Evolutionary conservation across 441 rosid species (phyloP), one percentile per base, ranked within the genome.

Genomic region (Adansonia grandidieri): DNA sequence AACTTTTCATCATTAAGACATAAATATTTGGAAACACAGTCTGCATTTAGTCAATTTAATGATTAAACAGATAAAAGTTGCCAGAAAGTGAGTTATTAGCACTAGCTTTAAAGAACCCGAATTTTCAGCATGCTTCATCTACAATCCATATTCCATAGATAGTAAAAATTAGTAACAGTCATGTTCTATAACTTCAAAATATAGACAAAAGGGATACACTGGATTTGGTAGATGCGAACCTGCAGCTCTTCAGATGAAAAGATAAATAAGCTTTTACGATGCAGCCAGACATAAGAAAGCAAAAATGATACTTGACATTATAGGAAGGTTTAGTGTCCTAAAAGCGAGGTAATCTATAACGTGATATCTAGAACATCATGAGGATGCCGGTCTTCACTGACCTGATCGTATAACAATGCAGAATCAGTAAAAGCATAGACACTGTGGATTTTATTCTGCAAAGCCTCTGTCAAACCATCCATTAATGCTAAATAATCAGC

Each of bases 401-500:
- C 24, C 24, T 96, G 98, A 77, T 87, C 85, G 81, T 86, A 87
- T 77, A 96, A 81, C 82, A 84, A 32, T 64, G 87, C 74, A 0
- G 97, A 92, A 87, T 91, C 97, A 0, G 98, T 91, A 77, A 90
- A 87, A 48, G 98, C 99, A 79, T 90, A 90, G 1, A 96, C 92
- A 11, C 88, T 82, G 9, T 79, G n/a, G 56, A 92, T 79, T 42
- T 90, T 85, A 81, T 89, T 87, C 82, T 87, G 91, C 57, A 81
- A 78, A 72, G 92, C 99, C 88, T 82, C 93, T 20, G 81, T 80
- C 79, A 96, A 88, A 75, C 98, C 99, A 83, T 96, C 97, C 91
- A 96, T 75, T 6, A 96, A 82, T 78, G 97, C 99, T 76, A 96
- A 82, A 85, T 94, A 92, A 76, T 91, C 88, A 58, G 93, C 98